A percentile compares a stretch with the other conserved stretches of the same genome.
Conservation (phyloP, 306 rosid genomes). For the Dicorynia guianensis region DNA sequence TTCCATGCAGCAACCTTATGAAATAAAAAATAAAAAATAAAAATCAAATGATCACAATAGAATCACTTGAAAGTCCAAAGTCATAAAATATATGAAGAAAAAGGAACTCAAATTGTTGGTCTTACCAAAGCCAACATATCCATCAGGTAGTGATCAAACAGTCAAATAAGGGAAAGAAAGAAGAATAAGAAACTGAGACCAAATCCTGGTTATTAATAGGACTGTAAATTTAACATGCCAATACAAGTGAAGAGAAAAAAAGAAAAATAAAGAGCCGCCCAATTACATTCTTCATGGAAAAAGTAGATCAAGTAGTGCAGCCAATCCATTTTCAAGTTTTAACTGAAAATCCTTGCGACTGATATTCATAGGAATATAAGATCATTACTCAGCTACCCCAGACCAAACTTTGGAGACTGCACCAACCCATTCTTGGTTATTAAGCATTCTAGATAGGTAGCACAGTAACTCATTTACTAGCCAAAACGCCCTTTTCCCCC, state of each 20-base stretch:
- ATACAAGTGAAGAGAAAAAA: not conserved
- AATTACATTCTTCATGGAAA: too few relatives aligned
- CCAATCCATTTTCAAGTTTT: not conserved
- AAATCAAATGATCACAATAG: slow-evolving; percentile 28
- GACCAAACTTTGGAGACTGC: not conserved
- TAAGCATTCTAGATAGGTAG: not conserved
- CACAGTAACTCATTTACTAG: not conserved
- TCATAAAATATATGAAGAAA: slow-evolving; percentile 11
- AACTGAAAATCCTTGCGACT: not conserved
- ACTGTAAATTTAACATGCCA: not conserved
- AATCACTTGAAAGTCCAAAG: not conserved
- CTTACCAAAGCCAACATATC: slow-evolving; percentile 18
- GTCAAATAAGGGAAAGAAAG: not conserved
- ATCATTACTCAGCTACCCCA: not conserved
- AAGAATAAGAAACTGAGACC: not conserved
- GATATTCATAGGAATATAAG: not conserved
- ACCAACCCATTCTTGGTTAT: not conserved
- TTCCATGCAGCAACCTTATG: slow-evolving; percentile 96
- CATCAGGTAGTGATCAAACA: not conserved
- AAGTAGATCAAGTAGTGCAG: not conserved
- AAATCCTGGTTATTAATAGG: not conserved
- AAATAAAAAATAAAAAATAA: slow-evolving; percentile 35
- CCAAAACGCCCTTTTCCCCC: not conserved
- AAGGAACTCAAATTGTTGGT: slow-evolving; percentile 8
- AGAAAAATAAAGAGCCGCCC: not conserved